phyloP scores from a whole-genome alignment of 805 yeast genomes.

The Clavispora phyllophila region DNA sequence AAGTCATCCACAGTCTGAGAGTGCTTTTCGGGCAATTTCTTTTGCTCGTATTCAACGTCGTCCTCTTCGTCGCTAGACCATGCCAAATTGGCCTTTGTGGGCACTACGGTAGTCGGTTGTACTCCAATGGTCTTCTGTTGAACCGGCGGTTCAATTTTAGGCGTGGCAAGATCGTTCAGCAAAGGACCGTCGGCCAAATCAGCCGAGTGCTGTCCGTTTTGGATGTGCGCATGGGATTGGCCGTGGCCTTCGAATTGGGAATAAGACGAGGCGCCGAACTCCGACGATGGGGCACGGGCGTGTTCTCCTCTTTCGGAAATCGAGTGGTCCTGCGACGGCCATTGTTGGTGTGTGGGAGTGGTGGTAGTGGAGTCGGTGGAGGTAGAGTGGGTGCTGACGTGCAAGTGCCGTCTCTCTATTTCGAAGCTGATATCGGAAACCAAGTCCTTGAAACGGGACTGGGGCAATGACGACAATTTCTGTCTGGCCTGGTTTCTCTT shows the following conservation, averaged over 20 bases:
- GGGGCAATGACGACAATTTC: conserved; percentile 80
- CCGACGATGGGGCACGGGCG: neutral
- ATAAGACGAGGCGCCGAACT: neutral
- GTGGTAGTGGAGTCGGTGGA: neutral
- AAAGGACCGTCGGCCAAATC: neutral
- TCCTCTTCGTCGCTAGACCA: conserved; percentile 84
- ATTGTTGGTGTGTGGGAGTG: neutral
- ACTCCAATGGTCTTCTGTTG: conserved; percentile 34
- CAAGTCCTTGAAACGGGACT: conserved; percentile 78
- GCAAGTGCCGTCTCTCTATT: conserved; percentile 69
- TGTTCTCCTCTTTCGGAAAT: neutral
- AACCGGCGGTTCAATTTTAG: conserved; percentile 7
- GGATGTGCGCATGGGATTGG: neutral
- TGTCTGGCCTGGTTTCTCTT: conserved; percentile 94
- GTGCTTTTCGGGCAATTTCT: neutral
- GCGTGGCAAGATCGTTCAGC: conserved; percentile 12
- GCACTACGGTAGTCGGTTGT: conserved; percentile 70
- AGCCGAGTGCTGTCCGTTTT: neutral
- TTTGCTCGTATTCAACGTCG: conserved; percentile 17
- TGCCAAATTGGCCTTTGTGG: conserved; percentile 75
- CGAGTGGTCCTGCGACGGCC: neutral
- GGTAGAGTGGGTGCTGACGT: conserved; percentile 16
- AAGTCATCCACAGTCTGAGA: neutral
- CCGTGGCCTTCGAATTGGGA: neutral
- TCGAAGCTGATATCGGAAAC: conserved; percentile 86